phyloP scores from a whole-genome alignment of 1,139 yeast genomes.

The Hanseniaspora sp. region DNA sequence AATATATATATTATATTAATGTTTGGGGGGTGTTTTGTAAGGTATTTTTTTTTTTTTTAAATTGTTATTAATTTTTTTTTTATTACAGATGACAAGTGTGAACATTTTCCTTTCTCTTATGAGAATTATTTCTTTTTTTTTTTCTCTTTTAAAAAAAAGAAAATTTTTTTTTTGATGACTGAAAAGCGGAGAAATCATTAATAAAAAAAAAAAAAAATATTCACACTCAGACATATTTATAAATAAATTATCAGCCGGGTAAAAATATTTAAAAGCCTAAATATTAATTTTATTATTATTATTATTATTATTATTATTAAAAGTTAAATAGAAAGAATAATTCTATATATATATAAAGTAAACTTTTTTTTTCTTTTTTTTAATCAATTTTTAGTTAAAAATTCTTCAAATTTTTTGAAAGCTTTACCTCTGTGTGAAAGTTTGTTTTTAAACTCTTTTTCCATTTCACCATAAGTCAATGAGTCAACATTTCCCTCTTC shows the following conservation, averaged over 20 bases:
- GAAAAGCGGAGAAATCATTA: neutral
- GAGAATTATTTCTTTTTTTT: neutral
- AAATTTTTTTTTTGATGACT: neutral
- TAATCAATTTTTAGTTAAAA: slow-evolving; percentile 29
- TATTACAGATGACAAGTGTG: neutral
- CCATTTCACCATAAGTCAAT: slow-evolving; percentile 89
- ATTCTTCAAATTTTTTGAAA: slow-evolving; percentile 55
- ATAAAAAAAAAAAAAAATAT: too few species aligned
- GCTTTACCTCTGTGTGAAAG: slow-evolving; percentile 86
- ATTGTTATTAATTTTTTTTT: neutral
- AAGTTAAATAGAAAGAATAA: neutral
- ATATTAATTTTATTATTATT: too few species aligned
- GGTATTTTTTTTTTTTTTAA: too few species aligned
- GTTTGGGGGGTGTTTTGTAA: neutral
- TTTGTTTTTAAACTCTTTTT: slow-evolving; percentile 56
- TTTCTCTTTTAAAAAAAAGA: neutral
- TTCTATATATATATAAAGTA: neutral
- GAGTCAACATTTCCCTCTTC: slow-evolving; percentile 26
- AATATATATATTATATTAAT: neutral
- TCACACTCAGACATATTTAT: neutral
- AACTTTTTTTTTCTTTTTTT: neutral
- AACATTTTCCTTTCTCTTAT: neutral
- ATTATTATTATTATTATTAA: too few species aligned
- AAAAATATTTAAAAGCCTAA: too few species aligned
- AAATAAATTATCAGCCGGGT: too few species aligned